Base-by-base conservation (phyloP, 1,284 basidiomycete genomes). In the Puccinia brachypodii region DNA sequence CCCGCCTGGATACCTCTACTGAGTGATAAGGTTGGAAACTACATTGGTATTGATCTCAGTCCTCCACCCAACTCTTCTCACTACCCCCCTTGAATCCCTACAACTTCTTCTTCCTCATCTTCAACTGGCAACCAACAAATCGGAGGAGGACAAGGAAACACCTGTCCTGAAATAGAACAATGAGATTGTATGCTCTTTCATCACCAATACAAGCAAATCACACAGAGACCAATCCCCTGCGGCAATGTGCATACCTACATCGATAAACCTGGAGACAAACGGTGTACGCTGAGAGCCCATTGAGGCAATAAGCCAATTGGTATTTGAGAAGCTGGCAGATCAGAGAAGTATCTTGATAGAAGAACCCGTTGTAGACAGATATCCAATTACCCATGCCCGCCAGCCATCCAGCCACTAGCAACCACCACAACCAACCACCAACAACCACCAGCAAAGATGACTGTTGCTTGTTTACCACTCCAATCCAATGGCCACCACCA, bases 1-100 rank as follows among this genome's bases (percentile, higher is more conserved):
- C 90, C 93, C 77, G 96, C 96, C 22, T 99, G 96, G 96, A 91
- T 99, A 84, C 96, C 96, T 16, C 92, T 99, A 83, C 90, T 98
- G 81, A 92, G 92, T 58, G 96, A 99, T 88, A 93, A 93, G 84
- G 92, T 91, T 25, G 97, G 96, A 36, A 99, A 99, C 88, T 99
- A 99, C 86, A 90, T 98, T 83, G 96, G 96, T 76, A 90, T 99
- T 72, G 96, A 99, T 87, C 90, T 99, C 82, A 94, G 92, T 87
- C 96, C 96, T 6, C 86, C n/a, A 62, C 25, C 60, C 33, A 33
- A 71, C 40, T 38, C 58, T 25, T 36, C 74, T 8, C 50, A 25
- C 25, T 66, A 58, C 8, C 22, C 53, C 25, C 42, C 73, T 4
- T 25, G 31, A 6, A 42, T 33, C 28, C 53, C 73, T 44, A 47